Base-by-base conservation (phyloP, 179 eudicot genomes). In the Pouteria campechiana region DNA sequence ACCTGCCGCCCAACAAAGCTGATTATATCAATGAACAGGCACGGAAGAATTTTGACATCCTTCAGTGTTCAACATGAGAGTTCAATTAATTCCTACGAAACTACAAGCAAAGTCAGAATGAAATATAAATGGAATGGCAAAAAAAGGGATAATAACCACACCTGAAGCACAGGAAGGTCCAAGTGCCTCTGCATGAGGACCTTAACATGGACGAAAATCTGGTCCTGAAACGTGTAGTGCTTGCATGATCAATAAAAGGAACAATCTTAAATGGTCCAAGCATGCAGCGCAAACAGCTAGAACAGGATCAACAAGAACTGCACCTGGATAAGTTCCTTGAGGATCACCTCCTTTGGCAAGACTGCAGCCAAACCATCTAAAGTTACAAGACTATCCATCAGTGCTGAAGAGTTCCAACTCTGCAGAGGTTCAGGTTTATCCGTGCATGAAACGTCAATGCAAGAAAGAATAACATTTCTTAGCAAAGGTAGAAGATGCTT, bases 271-370 rank as follows among this genome's bases (percentile, higher is more conserved):
- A 7, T 37, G 31, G 28, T 18, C 37, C 18, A 13, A 7, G 5
- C 6, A 41, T 4, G 51, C 41, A 37, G 4, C 30, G 25, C 28
- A 2, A 0, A 10, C 20, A 49, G 16, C 11, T 18, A 24, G 42
- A 29, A 24, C 9, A 38, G 18, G 17, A 28, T 27, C 40, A 41
- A 19, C 24, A 13, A 30, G 25, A 52, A 0, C 44, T 46, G 54
- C 79, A 90, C 98, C 53, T 81, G 86, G 68, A 90, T 71, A 32
- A 90, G 68, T 73, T 86, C 93, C 68, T 76, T 79, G 20, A 81
- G 78, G 54, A 85, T 63, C 57, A 69, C 61, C 51, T 86, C 83
- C 63, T 37, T 63, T 25, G 83, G 60, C 67, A 90, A 54, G 30
- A 67, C 52, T 23, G 81, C 65, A 50, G 65, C 52, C 25, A 86